Evolutionary conservation across 176 grass and related monocot species (phyloP), one percentile per base, ranked within the genome.

Genomic region (Ensete ventricosum): DNA sequence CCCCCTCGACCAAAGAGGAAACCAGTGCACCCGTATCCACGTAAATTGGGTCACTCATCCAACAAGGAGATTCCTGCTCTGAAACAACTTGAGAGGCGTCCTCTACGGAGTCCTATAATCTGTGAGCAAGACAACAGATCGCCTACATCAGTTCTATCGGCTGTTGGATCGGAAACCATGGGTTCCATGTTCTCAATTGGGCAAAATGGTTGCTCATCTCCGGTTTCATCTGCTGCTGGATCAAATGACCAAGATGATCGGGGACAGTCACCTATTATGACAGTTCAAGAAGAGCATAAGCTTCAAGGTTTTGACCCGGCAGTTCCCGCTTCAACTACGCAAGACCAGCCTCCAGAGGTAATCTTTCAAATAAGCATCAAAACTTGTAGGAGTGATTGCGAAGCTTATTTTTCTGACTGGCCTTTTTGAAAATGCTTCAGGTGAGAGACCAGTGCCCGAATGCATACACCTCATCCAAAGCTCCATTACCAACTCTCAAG

Each of bases 1-100:
- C 95, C 95, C 3, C 95, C 95, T 16, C 88, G 95, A 63, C 95
- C 95, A 19, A 99, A 99, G 82, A 84, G 78, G 76, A 99, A 89
- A 59, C 91, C 95, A 2, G 12, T 86, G n/a, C 88, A 87, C 60
- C 94, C 94, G n/a, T 97, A 65, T 64, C 75, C 75, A 9, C 59
- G 75, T 16, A 77, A 77, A 65, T 24, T 65, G 75, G 20, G 60
- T 9, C 64, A 64, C 26, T 17, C 27, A 21, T 10, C 75, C 1
- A 52, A 10, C 34, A 63, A 77, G n/a, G 21, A 13, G 24, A 21
- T 17, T 64, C 58, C 54, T 43, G 5, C 43, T 69, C 1, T 50
- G 55, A 64, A 66, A 23, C 59, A 77, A 64, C 8, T 24, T 22
- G 48, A 51, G 59, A 23, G n/a, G 60, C 14, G 5, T 23, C 21